Evolutionary conservation across 2,329 filamentous ascomycete genomes (phyloP).

Genomic region (Epicoccum sorghinum): DNA sequence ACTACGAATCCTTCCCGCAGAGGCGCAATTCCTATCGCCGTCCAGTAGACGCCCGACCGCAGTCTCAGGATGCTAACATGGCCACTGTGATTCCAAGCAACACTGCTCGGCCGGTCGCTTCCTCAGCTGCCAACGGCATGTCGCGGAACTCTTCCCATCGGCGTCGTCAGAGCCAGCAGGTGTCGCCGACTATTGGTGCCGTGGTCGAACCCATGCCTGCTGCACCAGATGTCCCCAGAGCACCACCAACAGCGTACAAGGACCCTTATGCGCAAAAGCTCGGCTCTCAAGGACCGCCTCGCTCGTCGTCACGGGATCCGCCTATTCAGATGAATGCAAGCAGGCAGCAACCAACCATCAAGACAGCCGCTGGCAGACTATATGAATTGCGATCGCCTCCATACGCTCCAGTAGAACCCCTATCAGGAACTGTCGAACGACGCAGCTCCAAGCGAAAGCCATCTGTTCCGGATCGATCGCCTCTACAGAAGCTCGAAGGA

Average conservation of each 20-base stretch:
- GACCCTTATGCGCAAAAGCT: conserved; percentile 46
- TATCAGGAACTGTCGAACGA: conserved; percentile 36
- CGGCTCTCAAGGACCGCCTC: conserved; percentile 30
- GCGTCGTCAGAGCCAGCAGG: conserved; percentile 41
- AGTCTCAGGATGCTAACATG: conserved; percentile 22
- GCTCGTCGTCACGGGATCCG: conserved; percentile 42
- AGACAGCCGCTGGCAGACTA: conserved; percentile 39
- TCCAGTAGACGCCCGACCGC: conserved; percentile 38
- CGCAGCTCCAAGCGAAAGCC: conserved; percentile 44
- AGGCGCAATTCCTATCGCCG: conserved; percentile 44
- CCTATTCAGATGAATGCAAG: conserved; percentile 42
- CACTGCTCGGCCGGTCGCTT: conserved; percentile 35
- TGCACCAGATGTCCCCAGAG: conserved; percentile 67
- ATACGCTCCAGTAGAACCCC: conserved; percentile 37
- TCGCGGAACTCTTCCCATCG: conserved; percentile 33
- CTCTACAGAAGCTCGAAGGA: conserved; percentile 89
- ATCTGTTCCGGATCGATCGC: conserved; percentile 82
- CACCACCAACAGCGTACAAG: conserved; percentile 52
- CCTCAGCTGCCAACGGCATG: conserved; percentile 23
- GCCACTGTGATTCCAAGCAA: conserved; percentile 34
- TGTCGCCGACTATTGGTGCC: conserved; percentile 32
- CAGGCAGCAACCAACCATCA: conserved; percentile 43
- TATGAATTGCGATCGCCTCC: conserved; percentile 41
- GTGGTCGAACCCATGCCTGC: conserved; percentile 41
- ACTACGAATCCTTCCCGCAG: conserved; percentile 38